Conservation (phyloP, 2,329 filamentous ascomycete genomes). For the Metarhizium humberi region DNA sequence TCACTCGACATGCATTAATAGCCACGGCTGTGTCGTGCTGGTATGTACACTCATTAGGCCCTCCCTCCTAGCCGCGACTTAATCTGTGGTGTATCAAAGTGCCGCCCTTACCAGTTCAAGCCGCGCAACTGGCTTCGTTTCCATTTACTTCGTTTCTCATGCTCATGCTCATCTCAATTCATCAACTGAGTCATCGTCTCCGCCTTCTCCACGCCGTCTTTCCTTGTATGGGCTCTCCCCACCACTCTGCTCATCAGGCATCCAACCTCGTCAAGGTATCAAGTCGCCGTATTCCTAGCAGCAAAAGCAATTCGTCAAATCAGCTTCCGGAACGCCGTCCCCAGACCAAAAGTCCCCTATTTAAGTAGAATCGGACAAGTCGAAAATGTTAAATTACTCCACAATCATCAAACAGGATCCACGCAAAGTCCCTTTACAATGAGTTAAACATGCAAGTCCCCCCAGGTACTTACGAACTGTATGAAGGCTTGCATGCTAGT, state of each 20-base stretch:
- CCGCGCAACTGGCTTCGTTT: neutral
- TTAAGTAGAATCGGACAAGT: slow-evolving; percentile 2
- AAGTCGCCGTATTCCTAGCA: slow-evolving; percentile 2
- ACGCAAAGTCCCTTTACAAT: neutral
- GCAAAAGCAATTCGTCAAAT: slow-evolving; percentile 2
- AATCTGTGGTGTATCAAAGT: neutral
- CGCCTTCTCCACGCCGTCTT: neutral
- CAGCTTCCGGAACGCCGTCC: slow-evolving; percentile 11
- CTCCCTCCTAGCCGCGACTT: neutral
- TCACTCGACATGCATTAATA: neutral
- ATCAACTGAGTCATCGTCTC: neutral
- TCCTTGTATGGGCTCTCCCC: neutral
- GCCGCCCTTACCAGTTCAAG: neutral
- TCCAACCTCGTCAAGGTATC: slow-evolving; percentile 5
- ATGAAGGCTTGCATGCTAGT: neutral
- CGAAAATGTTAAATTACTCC: slow-evolving; percentile 1
- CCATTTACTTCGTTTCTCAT: neutral
- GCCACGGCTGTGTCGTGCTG: neutral
- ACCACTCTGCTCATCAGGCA: neutral
- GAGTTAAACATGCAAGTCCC: neutral
- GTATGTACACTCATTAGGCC: neutral
- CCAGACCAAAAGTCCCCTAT: slow-evolving; percentile 10
- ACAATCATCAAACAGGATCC: neutral
- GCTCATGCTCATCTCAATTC: neutral
- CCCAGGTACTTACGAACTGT: neutral